These are phyloP conservation scores for Pyrenophora graminea DNA, from an alignment of 2,329 filamentous ascomycete species.

Conservation along the genomic window DNA sequence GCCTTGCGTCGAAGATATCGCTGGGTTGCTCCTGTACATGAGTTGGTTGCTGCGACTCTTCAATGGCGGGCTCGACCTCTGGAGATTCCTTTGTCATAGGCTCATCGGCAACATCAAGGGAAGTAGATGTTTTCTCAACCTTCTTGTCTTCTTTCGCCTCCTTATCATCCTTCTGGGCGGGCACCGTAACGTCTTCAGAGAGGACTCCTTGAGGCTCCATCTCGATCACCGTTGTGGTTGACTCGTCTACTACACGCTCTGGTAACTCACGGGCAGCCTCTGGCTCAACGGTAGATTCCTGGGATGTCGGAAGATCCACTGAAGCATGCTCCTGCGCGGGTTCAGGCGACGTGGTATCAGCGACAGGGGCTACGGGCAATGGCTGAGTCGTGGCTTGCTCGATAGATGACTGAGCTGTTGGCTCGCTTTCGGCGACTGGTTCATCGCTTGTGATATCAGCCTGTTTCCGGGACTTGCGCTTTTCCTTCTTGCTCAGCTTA, in stretches of 20 bases:
- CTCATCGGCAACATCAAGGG: constrained; percentile 12
- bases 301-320: background rate
- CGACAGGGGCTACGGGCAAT: background rate
- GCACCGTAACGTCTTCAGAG: constrained; percentile 19
- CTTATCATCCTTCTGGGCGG: constrained; percentile 14
- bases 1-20: background rate
- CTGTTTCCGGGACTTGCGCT: constrained; percentile 37
- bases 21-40: background rate
- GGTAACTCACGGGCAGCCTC: background rate
- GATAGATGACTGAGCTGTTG: background rate
- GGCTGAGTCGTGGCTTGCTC: constrained; percentile 1
- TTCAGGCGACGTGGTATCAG: background rate
- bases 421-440: constrained; percentile 4
- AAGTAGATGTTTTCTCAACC: constrained; percentile 21
- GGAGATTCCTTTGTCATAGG: background rate
- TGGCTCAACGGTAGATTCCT: background rate
- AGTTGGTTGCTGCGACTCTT: background rate
- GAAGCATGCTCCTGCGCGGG: background rate
- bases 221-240: constrained; percentile 2
- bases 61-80: background rate
- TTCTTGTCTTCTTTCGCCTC: constrained; percentile 42
- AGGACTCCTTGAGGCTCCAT: constrained; percentile 11
- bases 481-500: constrained; percentile 44
- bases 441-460: constrained; percentile 15
- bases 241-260: constrained; percentile 6